phyloP scores from a whole-genome alignment of 1,284 basidiomycete genomes.

The Golubevia sp. region DNA sequence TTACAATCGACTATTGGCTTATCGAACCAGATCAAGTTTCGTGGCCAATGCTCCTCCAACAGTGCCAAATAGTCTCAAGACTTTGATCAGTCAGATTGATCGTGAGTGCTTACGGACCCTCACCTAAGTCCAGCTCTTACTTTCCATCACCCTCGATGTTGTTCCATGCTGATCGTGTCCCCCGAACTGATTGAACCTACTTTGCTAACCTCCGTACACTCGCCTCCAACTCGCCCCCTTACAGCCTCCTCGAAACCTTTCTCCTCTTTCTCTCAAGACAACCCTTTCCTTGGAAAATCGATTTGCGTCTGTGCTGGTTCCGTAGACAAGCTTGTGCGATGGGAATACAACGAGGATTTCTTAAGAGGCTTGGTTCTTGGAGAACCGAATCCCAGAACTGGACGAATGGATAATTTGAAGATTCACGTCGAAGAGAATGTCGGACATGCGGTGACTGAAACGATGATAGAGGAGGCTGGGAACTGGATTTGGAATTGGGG shows the following conservation, averaged over 20 bases:
- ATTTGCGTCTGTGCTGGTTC: conserved; percentile 48
- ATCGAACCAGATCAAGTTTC: conserved; percentile 37
- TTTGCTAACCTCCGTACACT: background rate
- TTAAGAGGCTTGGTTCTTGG: conserved; percentile 35
- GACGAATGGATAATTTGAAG: conserved; percentile 28
- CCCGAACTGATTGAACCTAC: background rate
- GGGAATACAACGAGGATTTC: conserved; percentile 49
- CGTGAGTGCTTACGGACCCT: conserved; percentile 26
- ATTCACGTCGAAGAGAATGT: conserved; percentile 27
- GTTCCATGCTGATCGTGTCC: background rate
- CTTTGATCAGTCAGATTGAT: conserved; percentile 37
- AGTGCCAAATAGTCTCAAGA: conserved; percentile 39
- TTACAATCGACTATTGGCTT: conserved; percentile 62
- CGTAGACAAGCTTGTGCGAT: conserved; percentile 47
- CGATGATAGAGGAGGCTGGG: conserved; percentile 45
- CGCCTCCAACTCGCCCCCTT: background rate
- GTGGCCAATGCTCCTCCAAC: conserved; percentile 43
- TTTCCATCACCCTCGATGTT: background rate
- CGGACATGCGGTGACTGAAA: conserved; percentile 42
- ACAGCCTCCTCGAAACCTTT: background rate
- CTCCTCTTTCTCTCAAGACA: background rate
- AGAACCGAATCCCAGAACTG: conserved; percentile 17
- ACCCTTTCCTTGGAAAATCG: conserved; percentile 43
- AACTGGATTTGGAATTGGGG: conserved; percentile 45
- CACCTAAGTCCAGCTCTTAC: conserved; percentile 19